Percentiles rank a stretch among this genome's conserved stretches.
phyloP scores from a whole-genome alignment of 164 flowering plant species.

The Vitis rotundifolia region DNA sequence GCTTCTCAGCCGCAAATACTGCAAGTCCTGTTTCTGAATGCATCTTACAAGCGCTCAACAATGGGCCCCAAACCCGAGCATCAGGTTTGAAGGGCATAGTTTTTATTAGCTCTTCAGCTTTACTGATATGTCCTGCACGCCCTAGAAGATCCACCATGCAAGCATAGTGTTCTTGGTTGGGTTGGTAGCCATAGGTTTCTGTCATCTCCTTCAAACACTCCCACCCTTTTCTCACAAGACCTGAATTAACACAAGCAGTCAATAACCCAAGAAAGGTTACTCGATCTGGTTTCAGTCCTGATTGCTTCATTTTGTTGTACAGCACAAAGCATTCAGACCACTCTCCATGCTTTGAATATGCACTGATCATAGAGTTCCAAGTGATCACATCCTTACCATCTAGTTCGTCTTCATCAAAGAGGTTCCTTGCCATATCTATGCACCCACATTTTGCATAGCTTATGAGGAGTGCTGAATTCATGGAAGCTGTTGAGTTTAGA shows the following conservation, averaged over 20 bases:
- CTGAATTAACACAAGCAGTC: constrained; percentile 68
- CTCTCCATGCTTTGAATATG: constrained; percentile 57
- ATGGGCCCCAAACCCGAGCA: constrained; percentile 58
- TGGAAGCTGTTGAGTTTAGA: constrained; percentile 23
- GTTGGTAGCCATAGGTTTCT: constrained; percentile 34
- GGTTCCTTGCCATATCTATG: constrained; percentile 52
- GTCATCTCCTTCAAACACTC: constrained; percentile 52
- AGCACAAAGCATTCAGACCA: constrained; percentile 41
- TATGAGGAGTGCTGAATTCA: constrained; percentile 46
- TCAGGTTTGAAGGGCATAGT: constrained; percentile 55
- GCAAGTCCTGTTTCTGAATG: constrained; percentile 39
- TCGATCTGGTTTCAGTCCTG: constrained; percentile 42
- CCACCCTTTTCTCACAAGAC: constrained; percentile 52
- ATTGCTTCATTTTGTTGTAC: constrained; percentile 39
- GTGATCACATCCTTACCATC: constrained; percentile 42
- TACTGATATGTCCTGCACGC: constrained; percentile 45
- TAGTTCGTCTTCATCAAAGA: constrained; percentile 45
- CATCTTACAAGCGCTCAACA: constrained; percentile 58
- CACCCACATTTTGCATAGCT: constrained; percentile 69
- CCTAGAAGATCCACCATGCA: constrained; percentile 74
- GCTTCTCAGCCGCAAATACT: constrained; percentile 49
- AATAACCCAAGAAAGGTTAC: constrained; percentile 58
- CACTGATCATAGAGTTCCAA: constrained; percentile 68
- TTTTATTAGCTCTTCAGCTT: constrained; percentile 48
- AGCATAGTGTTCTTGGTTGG: constrained; percentile 66